A percentile compares a stretch with the other conserved stretches of the same genome.
Conservation (phyloP, 805 yeast genomes). For the Candida xiaguanensis region DNA sequence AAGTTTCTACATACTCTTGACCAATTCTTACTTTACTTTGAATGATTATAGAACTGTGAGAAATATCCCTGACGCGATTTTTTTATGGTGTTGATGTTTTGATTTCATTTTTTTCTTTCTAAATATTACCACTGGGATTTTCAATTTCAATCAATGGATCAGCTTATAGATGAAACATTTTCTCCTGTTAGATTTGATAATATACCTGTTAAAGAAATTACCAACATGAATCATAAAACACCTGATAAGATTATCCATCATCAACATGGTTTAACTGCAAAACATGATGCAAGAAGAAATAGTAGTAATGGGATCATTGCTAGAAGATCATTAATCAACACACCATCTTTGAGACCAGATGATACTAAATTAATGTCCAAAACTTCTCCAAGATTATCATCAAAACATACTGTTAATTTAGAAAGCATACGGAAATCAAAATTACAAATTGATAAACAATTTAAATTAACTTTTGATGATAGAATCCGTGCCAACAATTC, state of each 20-base stretch:
- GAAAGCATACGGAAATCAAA: constrained; percentile 17
- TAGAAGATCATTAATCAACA: constrained; percentile 9
- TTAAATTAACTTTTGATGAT: constrained; percentile 8
- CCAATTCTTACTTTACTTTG: too few relatives aligned
- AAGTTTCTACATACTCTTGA: too few relatives aligned
- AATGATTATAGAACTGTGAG: too few relatives aligned
- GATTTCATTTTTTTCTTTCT: constrained; percentile 11
- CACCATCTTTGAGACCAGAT: constrained; percentile 11
- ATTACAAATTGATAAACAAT: constrained; percentile 13
- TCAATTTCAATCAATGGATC: background rate
- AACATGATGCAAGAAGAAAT: constrained; percentile 30
- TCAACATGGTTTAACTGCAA: constrained; percentile 47
- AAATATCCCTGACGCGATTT: background rate
- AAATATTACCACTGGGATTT: constrained; percentile 5
- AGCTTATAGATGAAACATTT: constrained; percentile 10
- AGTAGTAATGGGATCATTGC: constrained; percentile 14
- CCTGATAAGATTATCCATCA: constrained; percentile 13
- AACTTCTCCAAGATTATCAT: constrained; percentile 14
- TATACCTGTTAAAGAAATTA: constrained; percentile 7
- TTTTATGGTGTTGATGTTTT: background rate
- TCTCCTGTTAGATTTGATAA: constrained; percentile 16
- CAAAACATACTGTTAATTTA: constrained; percentile 10
- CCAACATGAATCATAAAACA: constrained; percentile 8
- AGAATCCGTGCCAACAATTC: constrained; percentile 13
- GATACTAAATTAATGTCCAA: constrained; percentile 9